Conservation (phyloP, 768 basidiomycete genomes). For the Tricholoma sp. region DNA sequence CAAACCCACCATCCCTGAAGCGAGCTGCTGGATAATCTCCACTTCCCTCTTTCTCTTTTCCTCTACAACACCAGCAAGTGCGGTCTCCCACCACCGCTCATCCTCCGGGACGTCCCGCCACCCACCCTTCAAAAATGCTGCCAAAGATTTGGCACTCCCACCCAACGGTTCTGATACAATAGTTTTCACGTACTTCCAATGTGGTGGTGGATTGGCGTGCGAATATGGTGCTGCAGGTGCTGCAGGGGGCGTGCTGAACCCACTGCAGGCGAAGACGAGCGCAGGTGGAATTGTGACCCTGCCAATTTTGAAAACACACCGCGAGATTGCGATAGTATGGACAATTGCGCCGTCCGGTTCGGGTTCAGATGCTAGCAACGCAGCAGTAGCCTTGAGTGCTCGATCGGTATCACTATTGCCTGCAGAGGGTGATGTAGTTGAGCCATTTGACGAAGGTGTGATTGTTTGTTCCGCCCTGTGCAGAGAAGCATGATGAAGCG, state of each 20-base stretch:
- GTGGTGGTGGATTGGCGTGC: conserved; percentile 39
- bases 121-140: conserved; percentile 46
- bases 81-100: conserved; percentile 67
- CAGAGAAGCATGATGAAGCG: conserved; percentile 22
- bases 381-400: conserved; percentile 29
- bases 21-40: conserved; percentile 27
- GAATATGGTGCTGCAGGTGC: conserved; percentile 30
- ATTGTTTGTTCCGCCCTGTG: conserved; percentile 28
- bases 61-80: conserved; percentile 47
- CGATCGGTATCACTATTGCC: conserved; percentile 1
- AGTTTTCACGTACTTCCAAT: conserved; percentile 39
- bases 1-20: conserved; percentile 30
- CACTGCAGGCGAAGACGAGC: conserved; percentile 55
- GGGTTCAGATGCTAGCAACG: conserved; percentile 23
- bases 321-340: conserved; percentile 61
- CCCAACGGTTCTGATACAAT: conserved; percentile 26
- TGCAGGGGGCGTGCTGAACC: conserved; percentile 36
- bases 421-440: conserved; percentile 14
- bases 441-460: conserved; percentile 4
- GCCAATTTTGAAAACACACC: conserved; percentile 63
- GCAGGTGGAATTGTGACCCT: conserved; percentile 72
- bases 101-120: conserved; percentile 58
- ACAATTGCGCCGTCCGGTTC: conserved; percentile 54
- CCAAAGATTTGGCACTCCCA: conserved; percentile 35
- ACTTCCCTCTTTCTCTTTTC: conserved; percentile 29